Evolutionary conservation across 163 green algal species (phyloP), one percentile per base, ranked within the genome.

Genomic region (Volvox carteri): DNA sequence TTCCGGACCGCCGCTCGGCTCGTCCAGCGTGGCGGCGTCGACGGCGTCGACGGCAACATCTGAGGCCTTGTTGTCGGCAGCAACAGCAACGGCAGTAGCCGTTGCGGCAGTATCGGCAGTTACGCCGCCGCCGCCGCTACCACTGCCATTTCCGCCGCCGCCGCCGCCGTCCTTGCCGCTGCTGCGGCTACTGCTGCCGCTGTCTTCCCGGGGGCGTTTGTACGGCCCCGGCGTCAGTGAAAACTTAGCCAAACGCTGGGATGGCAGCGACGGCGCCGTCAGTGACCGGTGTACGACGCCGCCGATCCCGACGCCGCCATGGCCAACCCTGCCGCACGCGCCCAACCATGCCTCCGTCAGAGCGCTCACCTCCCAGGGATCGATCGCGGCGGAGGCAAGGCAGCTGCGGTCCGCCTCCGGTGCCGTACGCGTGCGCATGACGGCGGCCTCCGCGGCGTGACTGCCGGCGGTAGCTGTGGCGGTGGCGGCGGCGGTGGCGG

Each of bases 131-230:
- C 35, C 37, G 68, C 33, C 35, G 68, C 68, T 39, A n/a, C n/a
- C n/a, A n/a, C n/a, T n/a, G n/a, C n/a, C n/a, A 39, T 28, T 28
- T 42, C 2, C 62, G 14, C 62, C 62, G 62, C 62, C 37, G 62
- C 35, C 37, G 68, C 33, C 35, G 68, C 68, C 18, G n/a, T n/a
- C n/a, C n/a, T n/a, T n/a, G n/a, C n/a, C n/a, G n/a, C n/a, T n/a
- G n/a, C n/a, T n/a, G n/a, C n/a, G n/a, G n/a, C n/a, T n/a, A n/a
- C n/a, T 44, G 30, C 72, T 41, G 72, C 41, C 42, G 75, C 48
- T 50, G 48, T 84, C 75, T 48, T 84, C 75, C 48, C 75, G 30
- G 6, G 48, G 75, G 1, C 75, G 48, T 48, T 84, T 84, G 75
- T 19, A 41, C 23, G 50, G 25, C 11, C 28, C 75, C 48, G 48